A percentile compares a stretch with the other conserved stretches of the same genome.
These are phyloP conservation scores for Chenopodium suecicum DNA, from an alignment of 148 eudicot species.

Conservation along the genomic window DNA sequence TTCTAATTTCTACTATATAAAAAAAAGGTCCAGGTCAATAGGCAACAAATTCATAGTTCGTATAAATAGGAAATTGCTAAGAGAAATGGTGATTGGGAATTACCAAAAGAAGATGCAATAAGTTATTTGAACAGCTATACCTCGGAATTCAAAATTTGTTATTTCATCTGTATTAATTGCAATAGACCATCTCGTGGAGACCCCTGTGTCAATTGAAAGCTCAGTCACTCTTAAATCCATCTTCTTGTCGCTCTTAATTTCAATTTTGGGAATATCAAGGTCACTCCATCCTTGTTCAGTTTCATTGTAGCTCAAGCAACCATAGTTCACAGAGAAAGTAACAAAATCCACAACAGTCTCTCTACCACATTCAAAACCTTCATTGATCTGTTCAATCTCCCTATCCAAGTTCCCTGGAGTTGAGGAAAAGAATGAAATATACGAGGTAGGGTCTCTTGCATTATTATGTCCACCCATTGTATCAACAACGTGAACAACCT, in stretches of 20 bases:
- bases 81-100: background rate
- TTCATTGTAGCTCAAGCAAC: conserved; percentile 58
- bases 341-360: conserved; percentile 72
- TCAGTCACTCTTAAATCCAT: conserved; percentile 51
- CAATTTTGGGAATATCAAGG: conserved; percentile 65
- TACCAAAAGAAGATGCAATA: background rate
- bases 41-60: background rate
- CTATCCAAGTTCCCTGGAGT: conserved; percentile 81
- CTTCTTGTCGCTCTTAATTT: conserved; percentile 45
- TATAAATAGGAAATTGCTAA: background rate
- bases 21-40: background rate
- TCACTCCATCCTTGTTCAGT: conserved; percentile 67
- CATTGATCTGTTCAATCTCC: conserved; percentile 64
- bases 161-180: conserved; percentile 68
- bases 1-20: background rate
- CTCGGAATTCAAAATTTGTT: conserved; percentile 75
- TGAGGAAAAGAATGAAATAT: conserved; percentile 68
- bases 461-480: conserved; percentile 44
- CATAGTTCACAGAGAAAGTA: conserved; percentile 77
- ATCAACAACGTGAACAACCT: conserved; percentile 98
- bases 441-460: conserved; percentile 48
- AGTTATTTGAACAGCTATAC: conserved; percentile 33
- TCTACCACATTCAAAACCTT: conserved; percentile 78
- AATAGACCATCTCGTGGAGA: conserved; percentile 80
- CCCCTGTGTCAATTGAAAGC: conserved; percentile 61